Evolutionary conservation across 139 green algal species (phyloP).

Genomic region (Chloropicon primus): DNA sequence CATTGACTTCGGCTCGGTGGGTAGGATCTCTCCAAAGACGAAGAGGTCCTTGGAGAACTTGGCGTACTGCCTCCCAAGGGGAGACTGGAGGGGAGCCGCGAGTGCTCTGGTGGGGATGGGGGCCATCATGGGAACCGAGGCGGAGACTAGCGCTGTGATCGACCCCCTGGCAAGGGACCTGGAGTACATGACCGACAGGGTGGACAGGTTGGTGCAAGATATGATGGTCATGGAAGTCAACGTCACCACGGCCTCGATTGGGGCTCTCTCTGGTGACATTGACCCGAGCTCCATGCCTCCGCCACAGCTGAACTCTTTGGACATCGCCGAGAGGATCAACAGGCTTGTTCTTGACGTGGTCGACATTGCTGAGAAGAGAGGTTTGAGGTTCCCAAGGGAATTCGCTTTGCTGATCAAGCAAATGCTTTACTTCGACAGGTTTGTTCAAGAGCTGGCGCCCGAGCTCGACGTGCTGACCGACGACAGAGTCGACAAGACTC

Average conservation of each 20-base stretch:
- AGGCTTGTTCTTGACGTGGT: background rate
- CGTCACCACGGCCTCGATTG: background rate
- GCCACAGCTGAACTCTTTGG: background rate
- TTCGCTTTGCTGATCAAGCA: constrained; percentile 96
- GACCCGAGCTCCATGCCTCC: background rate
- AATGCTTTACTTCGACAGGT: constrained; percentile 90
- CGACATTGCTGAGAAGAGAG: constrained; percentile 64
- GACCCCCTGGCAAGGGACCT: background rate
- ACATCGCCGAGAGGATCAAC: background rate
- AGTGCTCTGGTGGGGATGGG: background rate
- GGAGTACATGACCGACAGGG: background rate
- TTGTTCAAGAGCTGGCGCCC: constrained; percentile 70
- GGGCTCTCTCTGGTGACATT: background rate
- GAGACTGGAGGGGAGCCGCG: background rate
- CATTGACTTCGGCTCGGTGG: constrained; percentile 94
- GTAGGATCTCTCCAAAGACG: constrained; percentile 41
- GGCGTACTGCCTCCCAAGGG: background rate
- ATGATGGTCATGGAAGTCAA: background rate
- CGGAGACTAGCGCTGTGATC: background rate
- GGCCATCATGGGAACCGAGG: background rate
- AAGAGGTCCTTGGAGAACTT: constrained; percentile 19
- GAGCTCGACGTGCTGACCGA: constrained; percentile 19
- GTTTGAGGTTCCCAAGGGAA: constrained; percentile 81
- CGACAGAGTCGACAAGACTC: background rate
- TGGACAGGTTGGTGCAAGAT: background rate